Conservation (phyloP, 225 moss, liverwort and hornwort species). For the Bryoerythrophyllum caledonicum region DNA sequence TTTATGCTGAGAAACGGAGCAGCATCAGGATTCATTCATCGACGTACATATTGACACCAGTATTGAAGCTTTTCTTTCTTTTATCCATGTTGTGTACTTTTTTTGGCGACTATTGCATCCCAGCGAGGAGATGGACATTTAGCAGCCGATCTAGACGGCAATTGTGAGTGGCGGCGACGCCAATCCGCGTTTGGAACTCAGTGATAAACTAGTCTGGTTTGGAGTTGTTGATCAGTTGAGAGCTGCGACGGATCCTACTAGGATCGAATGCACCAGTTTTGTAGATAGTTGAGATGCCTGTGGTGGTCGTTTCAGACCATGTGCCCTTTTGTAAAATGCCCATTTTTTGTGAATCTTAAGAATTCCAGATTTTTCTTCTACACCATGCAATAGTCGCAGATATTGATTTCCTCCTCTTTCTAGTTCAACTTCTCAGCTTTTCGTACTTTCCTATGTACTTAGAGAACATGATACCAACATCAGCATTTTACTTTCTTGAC, state of each 20-base stretch:
- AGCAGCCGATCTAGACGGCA: slow-evolving; percentile 21
- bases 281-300: slow-evolving; percentile 40
- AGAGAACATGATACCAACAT: too few species aligned
- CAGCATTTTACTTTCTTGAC: too few species aligned
- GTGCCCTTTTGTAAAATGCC: slow-evolving; percentile 30
- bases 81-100: neutral
- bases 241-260: slow-evolving; percentile 28
- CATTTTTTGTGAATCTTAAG: slow-evolving; percentile 12
- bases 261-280: slow-evolving; percentile 29
- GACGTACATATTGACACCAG: slow-evolving; percentile 5
- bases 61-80: neutral
- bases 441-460: neutral
- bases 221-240: slow-evolving; percentile 3
- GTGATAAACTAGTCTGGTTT: neutral
- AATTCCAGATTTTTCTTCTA: slow-evolving; percentile 1
- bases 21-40: neutral
- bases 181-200: slow-evolving; percentile 32
- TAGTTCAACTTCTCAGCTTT: neutral
- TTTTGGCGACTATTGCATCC: slow-evolving; percentile 26
- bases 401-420: neutral
- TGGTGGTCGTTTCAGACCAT: slow-evolving; percentile 4
- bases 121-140: slow-evolving; percentile 34
- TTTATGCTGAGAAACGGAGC: slow-evolving; percentile 10
- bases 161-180: slow-evolving; percentile 23
- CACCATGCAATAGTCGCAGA: too few species aligned